Evolutionary conservation across 164 flowering plant species (phyloP), one percentile per base, ranked within the genome.

Genomic region (Stephania cephalantha): DNA sequence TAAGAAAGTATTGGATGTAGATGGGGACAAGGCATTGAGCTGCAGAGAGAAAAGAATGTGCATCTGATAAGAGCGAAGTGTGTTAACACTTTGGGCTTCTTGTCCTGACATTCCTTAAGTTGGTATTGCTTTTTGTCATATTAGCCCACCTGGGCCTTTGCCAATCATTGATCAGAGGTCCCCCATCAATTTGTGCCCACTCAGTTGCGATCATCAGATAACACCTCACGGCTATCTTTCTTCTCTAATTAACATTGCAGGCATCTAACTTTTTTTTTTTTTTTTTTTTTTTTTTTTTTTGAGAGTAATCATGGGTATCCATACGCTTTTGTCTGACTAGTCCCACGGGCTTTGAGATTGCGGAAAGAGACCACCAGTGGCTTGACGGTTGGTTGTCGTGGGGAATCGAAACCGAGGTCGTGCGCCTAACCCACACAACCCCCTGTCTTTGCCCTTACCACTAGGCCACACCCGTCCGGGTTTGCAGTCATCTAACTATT

Each of bases 11-110:
- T 5, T 71, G 63, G 73, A 71, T 63, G 65, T 52, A 30, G 46
- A 53, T 46, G 20, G 67, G 45, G 70, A 73, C 67, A 35, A 35
- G 6, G 18, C 69, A 68, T 31, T 71, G 70, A 48, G 31, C 44
- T 69, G 67, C 67, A 68, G 30, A 76, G 69, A 45, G 46, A 31
- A 76, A 35, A 71, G 69, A 63, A 71, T 76, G 66, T 76, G 74
- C 70, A 55, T 29, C 63, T 76, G 70, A 70, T 30, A 45, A 45
- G 73, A 25, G 71, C 69, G 25, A 61, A 70, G 17, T 25, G 53
- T 31, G 61, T 45, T 45, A 63, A 48, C 30, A 15, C 46, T 75
- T 71, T 46, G 46, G 70, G 69, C 6, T 29, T 71, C 64, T 63
- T 17, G 30, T 72, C 74, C 77, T 18, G 15, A 29, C 58, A 71